Conservation (phyloP, 805 yeast species). For the Teunomyces lycoperdinae region DNA sequence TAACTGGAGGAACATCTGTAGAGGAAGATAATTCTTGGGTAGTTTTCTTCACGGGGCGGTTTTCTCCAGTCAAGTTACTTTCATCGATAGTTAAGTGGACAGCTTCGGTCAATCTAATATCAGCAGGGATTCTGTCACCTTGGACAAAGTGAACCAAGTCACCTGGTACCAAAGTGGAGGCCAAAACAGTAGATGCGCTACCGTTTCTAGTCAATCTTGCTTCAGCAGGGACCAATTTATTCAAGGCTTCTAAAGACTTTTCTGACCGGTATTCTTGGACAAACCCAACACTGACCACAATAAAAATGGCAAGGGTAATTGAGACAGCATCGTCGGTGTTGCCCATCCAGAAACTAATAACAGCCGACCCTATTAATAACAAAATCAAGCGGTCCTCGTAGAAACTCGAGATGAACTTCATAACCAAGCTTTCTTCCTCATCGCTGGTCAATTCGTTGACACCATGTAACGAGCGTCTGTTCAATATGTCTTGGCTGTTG, state of each 20-base stretch:
- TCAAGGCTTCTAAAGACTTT: constrained; percentile 88
- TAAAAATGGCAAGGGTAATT: constrained; percentile 85
- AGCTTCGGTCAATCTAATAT: constrained; percentile 74
- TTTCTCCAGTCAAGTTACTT: constrained; percentile 94
- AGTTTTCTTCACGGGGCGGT: constrained; percentile 75
- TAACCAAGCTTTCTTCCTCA: constrained; percentile 70
- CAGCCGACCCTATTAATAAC: constrained; percentile 85
- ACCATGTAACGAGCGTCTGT: constrained; percentile 76
- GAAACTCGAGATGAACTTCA: constrained; percentile 76
- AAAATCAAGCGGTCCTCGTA: constrained; percentile 89
- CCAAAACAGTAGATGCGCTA: constrained; percentile 74
- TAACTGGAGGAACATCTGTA: constrained; percentile 46
- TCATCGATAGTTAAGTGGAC: constrained; percentile 87
- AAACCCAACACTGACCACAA: constrained; percentile 95
- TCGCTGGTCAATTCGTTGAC: constrained; percentile 72
- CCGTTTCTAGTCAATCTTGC: constrained; percentile 88
- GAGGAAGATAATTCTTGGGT: constrained; percentile 41
- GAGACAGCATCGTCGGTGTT: constrained; percentile 94
- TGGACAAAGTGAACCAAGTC: constrained; percentile 85
- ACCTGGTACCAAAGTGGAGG: constrained; percentile 90
- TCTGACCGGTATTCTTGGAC: constrained; percentile 97
- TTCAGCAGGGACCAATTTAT: constrained; percentile 93
- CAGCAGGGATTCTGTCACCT: constrained; percentile 98
- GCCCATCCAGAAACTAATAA: constrained; percentile 86
- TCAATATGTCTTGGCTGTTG: constrained; percentile 65